phyloP scores from a whole-genome alignment of 352 stramenopile genomes.

The Pythium biforme region DNA sequence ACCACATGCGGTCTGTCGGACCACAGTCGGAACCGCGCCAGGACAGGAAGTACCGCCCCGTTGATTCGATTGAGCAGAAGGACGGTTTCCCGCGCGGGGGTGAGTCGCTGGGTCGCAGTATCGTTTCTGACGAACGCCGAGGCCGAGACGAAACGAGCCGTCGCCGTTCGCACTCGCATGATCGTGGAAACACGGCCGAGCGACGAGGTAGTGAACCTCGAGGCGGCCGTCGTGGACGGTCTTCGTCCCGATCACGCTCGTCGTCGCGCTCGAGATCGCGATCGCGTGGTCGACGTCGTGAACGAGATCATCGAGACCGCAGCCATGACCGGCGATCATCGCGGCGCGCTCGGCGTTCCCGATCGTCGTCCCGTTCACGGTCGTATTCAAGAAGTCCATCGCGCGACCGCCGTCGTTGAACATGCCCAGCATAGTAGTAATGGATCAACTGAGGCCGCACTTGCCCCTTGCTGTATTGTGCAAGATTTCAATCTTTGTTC shows the following conservation, averaged over 20 bases:
- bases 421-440: neutral
- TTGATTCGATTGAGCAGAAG: neutral
- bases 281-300: constrained; percentile 30
- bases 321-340: constrained; percentile 6
- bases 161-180: neutral
- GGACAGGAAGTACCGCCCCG: neutral
- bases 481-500: constrained; percentile 3
- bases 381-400: constrained; percentile 28
- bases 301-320: constrained; percentile 14
- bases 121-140: neutral
- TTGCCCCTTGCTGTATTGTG: constrained; percentile 3
- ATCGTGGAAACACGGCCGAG: neutral
- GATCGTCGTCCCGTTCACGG: constrained; percentile 26
- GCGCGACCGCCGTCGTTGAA: constrained; percentile 10
- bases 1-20: neutral
- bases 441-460: neutral
- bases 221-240: neutral
- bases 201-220: neutral
- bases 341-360: constrained; percentile 34
- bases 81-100: neutral
- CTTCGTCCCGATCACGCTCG: constrained; percentile 32
- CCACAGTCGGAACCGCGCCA: neutral
- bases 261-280: constrained; percentile 33
- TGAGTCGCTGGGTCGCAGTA: neutral
- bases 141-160: neutral